Evolutionary conservation across 257 asterid genomes (phyloP), one percentile per base, ranked within the genome.

Genomic region (Solanum virginianum): DNA sequence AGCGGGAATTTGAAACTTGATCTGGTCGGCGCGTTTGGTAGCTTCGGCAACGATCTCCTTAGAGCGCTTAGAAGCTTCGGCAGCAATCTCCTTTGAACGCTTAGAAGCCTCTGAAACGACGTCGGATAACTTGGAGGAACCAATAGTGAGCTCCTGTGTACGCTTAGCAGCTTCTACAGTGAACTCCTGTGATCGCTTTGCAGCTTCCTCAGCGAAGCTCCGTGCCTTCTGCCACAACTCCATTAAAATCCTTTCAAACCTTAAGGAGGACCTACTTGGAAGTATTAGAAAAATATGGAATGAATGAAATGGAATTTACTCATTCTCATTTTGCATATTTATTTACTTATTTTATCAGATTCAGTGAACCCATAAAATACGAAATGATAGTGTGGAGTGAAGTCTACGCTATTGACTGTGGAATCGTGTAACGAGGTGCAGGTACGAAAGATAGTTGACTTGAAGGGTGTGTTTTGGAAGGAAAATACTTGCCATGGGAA

Each of bases 191-290:
- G 98, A 94, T 55, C 91, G 93, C 90, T 92, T 93, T 39, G 98
- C 95, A 22, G 98, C 97, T 84, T 94, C 99, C 87, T 94, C 99
- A 13, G 98, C 98, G 85, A 95, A 90, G 88, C 83, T 87, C 77
- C 95, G 91, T 82, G 98, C 98, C 90, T 90, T 88, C 29, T 88
- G 93, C 99, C 99, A 96, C 86, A 94, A 89, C 87, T 96, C 98
- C 98, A 96, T 96, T 72, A 51, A 54, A 60, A 60, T 41, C 15
- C 66, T 60, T 75, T 63, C 32, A 8, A 45, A 49, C 4, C 80
- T 71, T 20, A 3, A 4, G 49, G 5, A 22, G 13, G 10, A 5
- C 36, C 36, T 45, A 47, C 3, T 22, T 14, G 41, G 7, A 24
- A 74, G 59, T 45, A 12, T n/a, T 8, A 12, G 7, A 72, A 12